Percentiles rank a stretch among this genome's conserved stretches.
These are phyloP conservation scores for Thielaviopsis cerberus DNA, from an alignment of 2,329 filamentous ascomycete genomes.

Conservation along the genomic window DNA sequence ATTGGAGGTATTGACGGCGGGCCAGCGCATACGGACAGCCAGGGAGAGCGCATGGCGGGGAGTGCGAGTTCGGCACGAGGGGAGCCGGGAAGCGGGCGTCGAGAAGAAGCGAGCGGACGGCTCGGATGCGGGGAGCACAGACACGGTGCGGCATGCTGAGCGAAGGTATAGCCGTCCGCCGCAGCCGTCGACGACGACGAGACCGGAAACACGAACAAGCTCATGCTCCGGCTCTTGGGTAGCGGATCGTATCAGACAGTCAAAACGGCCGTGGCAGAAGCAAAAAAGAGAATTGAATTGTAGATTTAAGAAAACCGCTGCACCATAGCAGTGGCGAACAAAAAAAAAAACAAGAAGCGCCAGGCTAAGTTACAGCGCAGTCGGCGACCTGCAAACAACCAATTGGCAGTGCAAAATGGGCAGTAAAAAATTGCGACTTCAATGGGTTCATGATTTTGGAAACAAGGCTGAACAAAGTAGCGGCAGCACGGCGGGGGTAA, in stretches of 20 bases:
- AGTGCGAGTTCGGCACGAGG: constrained; percentile 9
- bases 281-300: neutral
- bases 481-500: constrained; percentile 6
- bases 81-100: constrained; percentile 1
- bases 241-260: neutral
- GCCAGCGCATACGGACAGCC: constrained; percentile 9
- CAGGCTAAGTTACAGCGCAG: neutral
- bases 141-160: constrained; percentile 2
- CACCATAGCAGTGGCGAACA: no score
- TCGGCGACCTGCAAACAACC: neutral
- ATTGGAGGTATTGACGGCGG: neutral
- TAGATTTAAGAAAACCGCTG: neutral
- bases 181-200: constrained; percentile 2
- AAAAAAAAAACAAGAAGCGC: neutral
- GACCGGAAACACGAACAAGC: constrained; percentile 11
- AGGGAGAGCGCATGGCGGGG: neutral
- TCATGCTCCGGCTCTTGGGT: constrained; percentile 5
- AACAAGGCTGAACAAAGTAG: constrained; percentile 5
- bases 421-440: neutral
- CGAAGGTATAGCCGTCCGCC: constrained; percentile 5
- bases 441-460: neutral
- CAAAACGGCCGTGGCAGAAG: neutral
- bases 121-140: neutral
- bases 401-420: neutral
- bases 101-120: constrained; percentile 6